These are phyloP conservation scores for Staphylotrichum tortipilum DNA, from an alignment of 495 filamentous ascomycete species.

Conservation along the genomic window DNA sequence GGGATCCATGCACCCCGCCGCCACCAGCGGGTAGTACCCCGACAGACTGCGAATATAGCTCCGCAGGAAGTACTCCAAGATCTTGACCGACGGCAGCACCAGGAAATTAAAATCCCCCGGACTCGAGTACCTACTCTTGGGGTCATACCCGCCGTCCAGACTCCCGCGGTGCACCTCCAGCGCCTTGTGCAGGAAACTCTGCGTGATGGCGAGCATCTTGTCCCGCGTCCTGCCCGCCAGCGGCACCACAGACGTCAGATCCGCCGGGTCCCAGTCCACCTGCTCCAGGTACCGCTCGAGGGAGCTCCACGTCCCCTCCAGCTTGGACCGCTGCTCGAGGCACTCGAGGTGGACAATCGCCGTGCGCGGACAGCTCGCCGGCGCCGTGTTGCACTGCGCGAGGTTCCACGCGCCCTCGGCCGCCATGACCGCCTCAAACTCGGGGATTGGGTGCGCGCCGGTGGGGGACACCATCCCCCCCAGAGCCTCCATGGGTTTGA, in stretches of 20 bases:
- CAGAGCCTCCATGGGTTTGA: slow-evolving; percentile 27
- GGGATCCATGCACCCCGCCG: slow-evolving; percentile 44
- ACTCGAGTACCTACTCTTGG: slow-evolving; percentile 29
- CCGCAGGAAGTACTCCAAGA: slow-evolving; percentile 51
- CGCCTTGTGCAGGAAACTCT: slow-evolving; percentile 54
- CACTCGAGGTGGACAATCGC: slow-evolving; percentile 50
- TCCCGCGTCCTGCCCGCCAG: slow-evolving; percentile 47
- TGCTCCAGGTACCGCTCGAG: slow-evolving; percentile 33
- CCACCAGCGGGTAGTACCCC: slow-evolving; percentile 49
- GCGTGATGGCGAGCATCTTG: slow-evolving; percentile 54
- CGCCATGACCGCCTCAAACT: slow-evolving; percentile 43
- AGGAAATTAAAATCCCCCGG: slow-evolving; percentile 45
- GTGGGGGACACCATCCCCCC: slow-evolving; percentile 11
- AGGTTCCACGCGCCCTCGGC: slow-evolving; percentile 49
- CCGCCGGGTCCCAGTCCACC: slow-evolving; percentile 27
- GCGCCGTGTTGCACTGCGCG: slow-evolving; percentile 47
- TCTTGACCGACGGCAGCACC: slow-evolving; percentile 48
- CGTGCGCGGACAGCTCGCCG: slow-evolving; percentile 47
- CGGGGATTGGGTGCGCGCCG: slow-evolving; percentile 31
- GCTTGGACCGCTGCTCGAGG: slow-evolving; percentile 49
- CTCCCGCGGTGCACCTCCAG: slow-evolving; percentile 48
- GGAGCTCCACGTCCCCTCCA: slow-evolving; percentile 40
- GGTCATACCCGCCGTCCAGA: slow-evolving; percentile 20
- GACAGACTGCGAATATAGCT: slow-evolving; percentile 50
- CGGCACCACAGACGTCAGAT: slow-evolving; percentile 39